Percentiles rank a stretch among this genome's conserved stretches.
Evolutionary conservation across 495 filamentous ascomycete species (phyloP).

Genomic region (Xylaria scruposa): DNA sequence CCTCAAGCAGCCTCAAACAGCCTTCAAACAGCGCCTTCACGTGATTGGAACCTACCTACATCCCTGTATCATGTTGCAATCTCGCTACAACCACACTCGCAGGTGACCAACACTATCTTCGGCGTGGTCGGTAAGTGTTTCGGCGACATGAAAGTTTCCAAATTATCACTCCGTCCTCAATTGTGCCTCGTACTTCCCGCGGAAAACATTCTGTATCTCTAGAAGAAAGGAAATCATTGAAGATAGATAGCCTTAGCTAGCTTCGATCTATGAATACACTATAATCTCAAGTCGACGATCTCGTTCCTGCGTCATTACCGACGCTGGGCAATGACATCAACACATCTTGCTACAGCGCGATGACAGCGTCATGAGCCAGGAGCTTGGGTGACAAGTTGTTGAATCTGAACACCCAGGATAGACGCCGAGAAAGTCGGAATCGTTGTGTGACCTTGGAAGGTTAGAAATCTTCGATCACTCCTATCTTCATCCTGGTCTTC

Average conservation of each 20-base stretch:
- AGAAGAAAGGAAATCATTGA: conserved; percentile 9
- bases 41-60: conserved; percentile 1
- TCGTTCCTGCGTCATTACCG: neutral
- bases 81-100: neutral
- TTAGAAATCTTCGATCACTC: neutral
- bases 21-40: neutral
- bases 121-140: neutral
- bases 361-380: neutral
- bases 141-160: neutral
- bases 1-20: neutral
- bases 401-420: neutral
- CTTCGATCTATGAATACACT: neutral
- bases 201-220: neutral
- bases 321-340: conserved; percentile 3
- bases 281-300: neutral
- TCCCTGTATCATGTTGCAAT: conserved; percentile 13
- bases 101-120: neutral
- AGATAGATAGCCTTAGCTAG: neutral
- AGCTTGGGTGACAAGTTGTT: neutral
- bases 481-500: neutral
- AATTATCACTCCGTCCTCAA: too few relatives aligned
- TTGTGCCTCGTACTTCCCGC: neutral
- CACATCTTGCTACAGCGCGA: conserved; percentile 6
- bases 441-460: neutral
- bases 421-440: neutral